Conservation (phyloP, 179 eudicot genomes). For the Spergularia azorica region DNA sequence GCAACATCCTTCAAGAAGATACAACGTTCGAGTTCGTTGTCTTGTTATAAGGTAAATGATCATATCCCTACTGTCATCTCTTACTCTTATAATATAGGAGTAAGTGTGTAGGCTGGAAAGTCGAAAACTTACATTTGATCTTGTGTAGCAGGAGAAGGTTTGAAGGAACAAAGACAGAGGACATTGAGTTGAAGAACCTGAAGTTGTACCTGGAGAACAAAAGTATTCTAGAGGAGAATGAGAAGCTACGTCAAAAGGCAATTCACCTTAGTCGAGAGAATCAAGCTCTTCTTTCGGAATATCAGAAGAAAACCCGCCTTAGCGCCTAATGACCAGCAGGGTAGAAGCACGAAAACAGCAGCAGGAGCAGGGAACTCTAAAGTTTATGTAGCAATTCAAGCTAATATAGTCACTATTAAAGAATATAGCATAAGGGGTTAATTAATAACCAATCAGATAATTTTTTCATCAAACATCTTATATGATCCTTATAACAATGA, state of each 20-base stretch:
- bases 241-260: constrained; percentile 38
- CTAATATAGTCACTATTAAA: background rate
- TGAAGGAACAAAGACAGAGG: constrained; percentile 35
- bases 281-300: constrained; percentile 33
- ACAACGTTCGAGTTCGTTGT: constrained; percentile 51
- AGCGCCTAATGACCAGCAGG: constrained; percentile 6
- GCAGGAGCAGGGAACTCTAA: too few species aligned
- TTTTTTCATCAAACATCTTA: constrained; percentile 15
- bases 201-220: constrained; percentile 42
- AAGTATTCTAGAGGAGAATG: constrained; percentile 42
- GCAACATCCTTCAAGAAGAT: constrained; percentile 31
- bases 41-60: constrained; percentile 36
- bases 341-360: background rate
- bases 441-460: constrained; percentile 24
- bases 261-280: constrained; percentile 41
- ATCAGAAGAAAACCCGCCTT: constrained; percentile 28
- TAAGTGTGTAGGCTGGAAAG: constrained; percentile 14
- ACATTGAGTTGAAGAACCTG: constrained; percentile 43
- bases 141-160: constrained; percentile 38
- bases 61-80: background rate
- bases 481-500: background rate
- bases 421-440: background rate
- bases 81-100: background rate
- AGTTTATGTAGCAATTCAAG: background rate
- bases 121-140: background rate